phyloP scores from a whole-genome alignment of 2,329 filamentous ascomycete genomes.

The Colletotrichum plurivorum region DNA sequence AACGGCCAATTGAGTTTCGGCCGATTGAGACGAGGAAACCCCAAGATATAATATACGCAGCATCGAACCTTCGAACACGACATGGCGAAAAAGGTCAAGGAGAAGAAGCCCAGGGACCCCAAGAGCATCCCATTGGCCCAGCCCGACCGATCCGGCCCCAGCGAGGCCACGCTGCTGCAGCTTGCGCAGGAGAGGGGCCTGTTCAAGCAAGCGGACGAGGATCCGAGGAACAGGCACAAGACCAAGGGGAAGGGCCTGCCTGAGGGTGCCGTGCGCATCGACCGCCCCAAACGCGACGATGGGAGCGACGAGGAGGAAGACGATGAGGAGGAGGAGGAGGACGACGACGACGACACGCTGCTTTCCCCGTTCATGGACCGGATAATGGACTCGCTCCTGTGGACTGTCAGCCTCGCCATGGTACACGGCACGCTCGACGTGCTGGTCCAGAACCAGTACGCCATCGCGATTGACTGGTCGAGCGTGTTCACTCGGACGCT shows the following conservation, averaged over 20 bases:
- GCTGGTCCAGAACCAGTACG: constrained; percentile 84
- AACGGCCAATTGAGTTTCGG: not conserved
- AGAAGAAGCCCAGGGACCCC: constrained; percentile 64
- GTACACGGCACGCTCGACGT: constrained; percentile 83
- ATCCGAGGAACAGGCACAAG: constrained; percentile 52
- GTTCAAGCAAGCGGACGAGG: constrained; percentile 63
- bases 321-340: constrained; percentile 46
- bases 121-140: constrained; percentile 73
- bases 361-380: constrained; percentile 64
- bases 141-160: constrained; percentile 75
- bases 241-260: constrained; percentile 24
- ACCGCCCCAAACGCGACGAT: constrained; percentile 20
- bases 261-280: constrained; percentile 36
- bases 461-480: constrained; percentile 74
- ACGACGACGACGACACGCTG: constrained; percentile 36
- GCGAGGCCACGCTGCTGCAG: constrained; percentile 79
- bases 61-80: not conserved
- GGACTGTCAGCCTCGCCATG: constrained; percentile 75
- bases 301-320: constrained; percentile 40
- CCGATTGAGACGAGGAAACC: not conserved
- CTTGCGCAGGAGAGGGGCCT: constrained; percentile 76
- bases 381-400: constrained; percentile 69
- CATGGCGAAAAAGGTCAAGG: constrained; percentile 54
- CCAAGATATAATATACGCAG: too few species aligned
- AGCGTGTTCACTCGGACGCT: constrained; percentile 66